Evolutionary conservation across 352 stramenopile species (phyloP).

Genomic region (Phytophthora boehmeriae): DNA sequence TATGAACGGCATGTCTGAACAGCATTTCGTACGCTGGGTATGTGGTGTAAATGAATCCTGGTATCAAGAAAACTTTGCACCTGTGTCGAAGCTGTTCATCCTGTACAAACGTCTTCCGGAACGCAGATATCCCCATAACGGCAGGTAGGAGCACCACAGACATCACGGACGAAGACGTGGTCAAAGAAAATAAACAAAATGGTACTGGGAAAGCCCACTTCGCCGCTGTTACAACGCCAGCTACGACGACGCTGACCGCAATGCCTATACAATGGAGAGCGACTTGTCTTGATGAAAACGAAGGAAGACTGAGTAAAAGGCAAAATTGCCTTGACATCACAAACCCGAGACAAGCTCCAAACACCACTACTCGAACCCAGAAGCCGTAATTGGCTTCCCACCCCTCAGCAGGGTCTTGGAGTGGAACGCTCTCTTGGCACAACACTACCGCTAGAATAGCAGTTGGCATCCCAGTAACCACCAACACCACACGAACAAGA

Average conservation of each 20-base stretch:
- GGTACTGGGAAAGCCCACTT: conserved; percentile 29
- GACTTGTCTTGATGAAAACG: conserved; percentile 14
- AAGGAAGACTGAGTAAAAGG: conserved; percentile 20
- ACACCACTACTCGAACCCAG: conserved; percentile 21
- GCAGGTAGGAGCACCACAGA: conserved; percentile 16
- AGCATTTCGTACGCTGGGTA: conserved; percentile 28
- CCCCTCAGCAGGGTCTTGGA: conserved; percentile 22
- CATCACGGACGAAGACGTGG: conserved; percentile 5
- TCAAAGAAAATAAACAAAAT: conserved; percentile 26
- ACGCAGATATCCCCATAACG: conserved; percentile 12
- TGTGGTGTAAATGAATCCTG: conserved; percentile 15
- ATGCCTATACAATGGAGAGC: conserved; percentile 10
- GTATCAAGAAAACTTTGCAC: conserved; percentile 6
- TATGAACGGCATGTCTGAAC: conserved; percentile 10
- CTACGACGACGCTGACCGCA: conserved; percentile 11
- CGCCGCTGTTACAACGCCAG: conserved; percentile 12
- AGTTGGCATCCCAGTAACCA: conserved; percentile 15
- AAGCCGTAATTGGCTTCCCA: conserved; percentile 29
- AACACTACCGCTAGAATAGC: conserved; percentile 17
- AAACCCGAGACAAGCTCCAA: conserved; percentile 15
- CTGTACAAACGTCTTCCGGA: conserved; percentile 8
- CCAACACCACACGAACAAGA: conserved; percentile 11
- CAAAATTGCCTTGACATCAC: conserved; percentile 13
- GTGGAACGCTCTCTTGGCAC: conserved; percentile 23
- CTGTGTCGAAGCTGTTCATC: conserved; percentile 7